phyloP scores from a whole-genome alignment of 192 early-diverging fungal genomes.

The Paraglomus brasilianum region DNA sequence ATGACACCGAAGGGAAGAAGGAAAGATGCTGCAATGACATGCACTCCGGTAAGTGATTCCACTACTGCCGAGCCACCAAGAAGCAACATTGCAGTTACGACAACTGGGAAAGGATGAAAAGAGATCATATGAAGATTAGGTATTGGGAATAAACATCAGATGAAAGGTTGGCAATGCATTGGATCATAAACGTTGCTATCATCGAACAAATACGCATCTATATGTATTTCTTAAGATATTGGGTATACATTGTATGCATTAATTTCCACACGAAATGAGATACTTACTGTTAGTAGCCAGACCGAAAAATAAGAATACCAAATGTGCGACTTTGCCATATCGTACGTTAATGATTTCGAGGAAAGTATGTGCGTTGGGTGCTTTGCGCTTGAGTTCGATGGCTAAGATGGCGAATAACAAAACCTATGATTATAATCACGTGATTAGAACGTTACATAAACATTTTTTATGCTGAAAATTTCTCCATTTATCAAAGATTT shows the following conservation, averaged over 20 bases:
- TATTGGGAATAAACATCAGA: no score
- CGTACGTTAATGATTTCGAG: conserved; percentile 66
- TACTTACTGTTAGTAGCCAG: conserved; percentile 48
- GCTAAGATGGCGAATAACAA: conserved; percentile 70
- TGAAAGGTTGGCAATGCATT: no score
- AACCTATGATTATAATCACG: conserved; percentile 37
- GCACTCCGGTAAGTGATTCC: conserved; percentile 63
- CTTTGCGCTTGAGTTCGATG: conserved; percentile 70
- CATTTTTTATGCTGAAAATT: no score
- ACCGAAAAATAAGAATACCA: conserved; percentile 56
- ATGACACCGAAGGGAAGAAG: conserved; percentile 69
- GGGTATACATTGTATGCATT: background rate
- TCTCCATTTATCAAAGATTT: background rate
- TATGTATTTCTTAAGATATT: background rate
- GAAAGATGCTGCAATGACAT: conserved; percentile 59
- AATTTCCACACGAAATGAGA: background rate
- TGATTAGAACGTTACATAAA: background rate
- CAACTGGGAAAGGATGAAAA: conserved; percentile 34
- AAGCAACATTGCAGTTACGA: conserved; percentile 74
- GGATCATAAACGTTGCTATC: no score
- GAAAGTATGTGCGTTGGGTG: conserved; percentile 75
- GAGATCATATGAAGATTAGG: background rate
- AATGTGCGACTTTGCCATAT: conserved; percentile 62
- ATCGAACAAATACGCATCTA: background rate
- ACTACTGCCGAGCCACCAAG: conserved; percentile 72